Evolutionary conservation across 164 flowering plant species (phyloP), one percentile per base, ranked within the genome.

Genomic region (Tetracentron sinense): DNA sequence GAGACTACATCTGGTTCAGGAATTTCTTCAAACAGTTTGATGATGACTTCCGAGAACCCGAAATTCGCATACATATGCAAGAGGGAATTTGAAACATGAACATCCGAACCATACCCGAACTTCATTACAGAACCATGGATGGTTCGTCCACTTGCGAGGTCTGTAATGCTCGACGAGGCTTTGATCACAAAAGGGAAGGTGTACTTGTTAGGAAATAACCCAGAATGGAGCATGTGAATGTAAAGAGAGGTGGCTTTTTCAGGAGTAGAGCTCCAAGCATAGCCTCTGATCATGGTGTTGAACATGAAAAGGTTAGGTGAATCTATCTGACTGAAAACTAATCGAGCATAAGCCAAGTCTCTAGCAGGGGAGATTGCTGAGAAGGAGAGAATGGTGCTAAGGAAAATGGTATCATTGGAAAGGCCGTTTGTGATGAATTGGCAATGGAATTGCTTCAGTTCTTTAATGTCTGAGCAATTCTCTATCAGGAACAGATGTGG

Each of bases 1-100:
- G 67, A 63, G 2, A 69, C 66, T 10, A 63, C 67, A 63, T 69
- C 72, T 60, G 58, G 58, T 42, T 60, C 64, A 67, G 59, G 58
- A 28, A 67, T 56, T 48, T 54, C 58, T 15, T 7, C 51, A 28
- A 66, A 68, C 50, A 68, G n/a, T 25, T 46, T n/a, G n/a, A 12
- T 30, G 28, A 25, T 30, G 17, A 35, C 66, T 29, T 64, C 42
- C 4, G 67, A 56, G 15, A 55, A 12, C 51, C 60, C 67, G 47
- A 62, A 56, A 33, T 14, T 57, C 21, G 30, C 58, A 21, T 69
- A 69, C 66, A 69, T 56, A 20, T 62, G 57, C 61, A 68, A 47
- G 20, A 62, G 53, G 14, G 72, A 54, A 25, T 33, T 62, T 14
- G 35, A 49, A 23, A 68, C 48, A 68, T 68, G 35, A 56, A 55